A percentile compares a stretch with the other conserved stretches of the same genome.
phyloP scores from a whole-genome alignment of 2,329 filamentous ascomycete genomes.

The Trematosphaeria pertusa region DNA sequence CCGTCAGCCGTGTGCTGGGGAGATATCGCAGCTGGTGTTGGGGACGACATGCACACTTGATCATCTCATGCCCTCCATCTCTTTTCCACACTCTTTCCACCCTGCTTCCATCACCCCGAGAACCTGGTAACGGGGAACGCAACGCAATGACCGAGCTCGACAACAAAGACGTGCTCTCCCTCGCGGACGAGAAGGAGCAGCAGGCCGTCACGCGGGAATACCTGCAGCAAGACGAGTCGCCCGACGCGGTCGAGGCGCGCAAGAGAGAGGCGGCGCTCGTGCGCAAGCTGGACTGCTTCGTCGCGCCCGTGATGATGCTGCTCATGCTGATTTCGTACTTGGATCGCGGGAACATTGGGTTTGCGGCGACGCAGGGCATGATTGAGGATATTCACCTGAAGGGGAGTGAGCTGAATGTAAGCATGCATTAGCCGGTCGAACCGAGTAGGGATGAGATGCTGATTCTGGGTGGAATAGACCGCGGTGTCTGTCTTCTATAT shows the following conservation, averaged over 20 bases:
- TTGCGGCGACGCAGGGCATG: slow-evolving; percentile 46
- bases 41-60: no score
- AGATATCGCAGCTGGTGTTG: no score
- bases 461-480: slow-evolving; percentile 32
- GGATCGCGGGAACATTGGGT: slow-evolving; percentile 45
- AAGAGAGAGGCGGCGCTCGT: slow-evolving; percentile 37
- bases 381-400: slow-evolving; percentile 34
- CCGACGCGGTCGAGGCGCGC: slow-evolving; percentile 16
- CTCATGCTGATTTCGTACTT: slow-evolving; percentile 45
- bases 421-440: no score
- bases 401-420: slow-evolving; percentile 35
- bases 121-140: no score
- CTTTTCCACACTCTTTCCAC: no score
- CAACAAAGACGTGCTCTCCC: slow-evolving; percentile 10
- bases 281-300: slow-evolving; percentile 40
- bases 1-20: no score
- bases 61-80: no score
- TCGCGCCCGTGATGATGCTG: slow-evolving; percentile 46
- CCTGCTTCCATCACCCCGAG: no score
- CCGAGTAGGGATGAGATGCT: neutral
- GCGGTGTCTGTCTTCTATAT: slow-evolving; percentile 46
- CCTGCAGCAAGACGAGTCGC: slow-evolving; percentile 27
- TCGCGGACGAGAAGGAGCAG: slow-evolving; percentile 21
- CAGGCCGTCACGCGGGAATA: slow-evolving; percentile 24
- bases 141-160: no score